A percentile compares a stretch with the other conserved stretches of the same genome.
These are phyloP conservation scores for Monosporozyma siamensis DNA, from an alignment of 805 yeast species.

Conservation along the genomic window DNA sequence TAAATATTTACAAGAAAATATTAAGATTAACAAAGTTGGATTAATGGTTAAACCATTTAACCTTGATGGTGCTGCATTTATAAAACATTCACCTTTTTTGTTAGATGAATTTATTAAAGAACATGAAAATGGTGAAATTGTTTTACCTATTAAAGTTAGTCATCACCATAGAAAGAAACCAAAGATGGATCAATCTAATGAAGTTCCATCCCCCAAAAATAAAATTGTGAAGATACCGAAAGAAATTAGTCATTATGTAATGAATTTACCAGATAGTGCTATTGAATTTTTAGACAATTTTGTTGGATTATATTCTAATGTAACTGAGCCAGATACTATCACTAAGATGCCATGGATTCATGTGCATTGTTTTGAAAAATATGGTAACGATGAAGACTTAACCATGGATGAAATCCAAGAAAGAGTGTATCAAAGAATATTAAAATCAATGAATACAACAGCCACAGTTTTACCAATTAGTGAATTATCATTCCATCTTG, in stretches of 20 bases:
- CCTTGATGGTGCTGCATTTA: slow-evolving; percentile 77
- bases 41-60: slow-evolving; percentile 55
- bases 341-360: slow-evolving; percentile 64
- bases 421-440: slow-evolving; percentile 52
- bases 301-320: slow-evolving; percentile 54
- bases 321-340: slow-evolving; percentile 23
- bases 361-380: slow-evolving; percentile 89
- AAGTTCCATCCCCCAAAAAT: slow-evolving; percentile 34
- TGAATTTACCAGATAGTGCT: slow-evolving; percentile 95
- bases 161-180: slow-evolving; percentile 31
- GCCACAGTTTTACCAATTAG: slow-evolving; percentile 40
- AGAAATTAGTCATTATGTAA: slow-evolving; percentile 58
- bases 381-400: slow-evolving; percentile 68
- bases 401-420: slow-evolving; percentile 52
- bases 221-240: slow-evolving; percentile 27
- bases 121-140: slow-evolving; percentile 30
- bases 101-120: slow-evolving; percentile 38
- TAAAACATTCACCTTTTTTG: slow-evolving; percentile 46
- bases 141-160: slow-evolving; percentile 23
- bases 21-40: slow-evolving; percentile 51
- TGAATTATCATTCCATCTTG: slow-evolving; percentile 60
- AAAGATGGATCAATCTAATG: slow-evolving; percentile 18
- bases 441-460: slow-evolving; percentile 37
- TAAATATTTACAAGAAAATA: slow-evolving; percentile 58
- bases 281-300: slow-evolving; percentile 71